These are phyloP conservation scores for Arabidopsis hybrid DNA, from an alignment of 441 rosid genomes.

Conservation along the genomic window DNA sequence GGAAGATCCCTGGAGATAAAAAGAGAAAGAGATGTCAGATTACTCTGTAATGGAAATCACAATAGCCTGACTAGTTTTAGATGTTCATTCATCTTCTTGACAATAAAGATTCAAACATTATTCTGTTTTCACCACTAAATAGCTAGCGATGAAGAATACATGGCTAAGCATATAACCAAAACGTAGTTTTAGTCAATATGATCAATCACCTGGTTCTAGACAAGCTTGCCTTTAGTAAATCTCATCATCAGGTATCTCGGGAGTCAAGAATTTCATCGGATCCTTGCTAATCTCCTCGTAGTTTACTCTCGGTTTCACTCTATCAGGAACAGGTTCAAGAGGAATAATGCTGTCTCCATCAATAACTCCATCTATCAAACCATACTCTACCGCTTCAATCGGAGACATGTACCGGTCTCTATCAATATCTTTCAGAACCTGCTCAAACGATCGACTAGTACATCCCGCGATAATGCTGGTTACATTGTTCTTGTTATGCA, in stretches of 20 bases:
- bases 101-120: not conserved
- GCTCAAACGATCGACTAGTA: conserved; percentile 74
- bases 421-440: conserved; percentile 78
- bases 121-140: not conserved
- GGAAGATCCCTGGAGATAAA: conserved; percentile 30
- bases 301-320: conserved; percentile 65
- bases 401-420: conserved; percentile 93
- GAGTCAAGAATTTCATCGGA: conserved; percentile 81
- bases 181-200: conserved; percentile 2
- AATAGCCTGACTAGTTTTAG: not conserved
- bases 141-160: not conserved
- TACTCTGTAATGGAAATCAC: not conserved
- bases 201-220: conserved; percentile 44
- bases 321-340: conserved; percentile 76
- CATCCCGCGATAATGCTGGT: conserved; percentile 68
- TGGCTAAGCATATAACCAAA: conserved; percentile 7
- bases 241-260: conserved; percentile 91
- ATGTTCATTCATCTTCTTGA: conserved; percentile 5
- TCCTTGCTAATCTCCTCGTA: conserved; percentile 69
- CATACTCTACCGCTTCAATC: conserved; percentile 90
- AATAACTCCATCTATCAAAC: conserved; percentile 88
- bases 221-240: conserved; percentile 54
- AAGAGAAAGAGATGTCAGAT: not conserved
- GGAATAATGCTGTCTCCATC: conserved; percentile 89
- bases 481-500: conserved; percentile 78